Evolutionary conservation across 345 rosid species (phyloP), one percentile per base, ranked within the genome.

Genomic region (Euphorbia tirucalli): DNA sequence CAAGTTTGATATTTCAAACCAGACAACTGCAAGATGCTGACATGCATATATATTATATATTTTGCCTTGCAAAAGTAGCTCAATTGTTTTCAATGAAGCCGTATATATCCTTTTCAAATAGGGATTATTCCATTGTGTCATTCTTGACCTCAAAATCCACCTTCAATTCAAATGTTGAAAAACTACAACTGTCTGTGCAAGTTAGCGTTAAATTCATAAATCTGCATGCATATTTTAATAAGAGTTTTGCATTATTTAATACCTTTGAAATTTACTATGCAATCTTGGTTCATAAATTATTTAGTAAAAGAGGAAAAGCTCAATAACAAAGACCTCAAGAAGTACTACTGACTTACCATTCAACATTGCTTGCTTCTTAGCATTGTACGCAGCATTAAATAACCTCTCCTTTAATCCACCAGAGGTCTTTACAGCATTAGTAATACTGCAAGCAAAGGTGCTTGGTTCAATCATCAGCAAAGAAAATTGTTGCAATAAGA

Each of bases 301-400:
- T 54, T 28, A 43, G 46, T 55, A 56, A 4, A 27, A 46, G 15
- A 61, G n/a, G 16, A 32, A 70, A 48, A 71, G 24, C 52, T 55
- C 61, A 74, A 37, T 58, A 56, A 74, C 16, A 49, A 61, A 54
- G 16, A 50, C n/a, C 48, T 13, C 43, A 46, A 61, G 22, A 57
- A 37, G 70, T 70, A 69, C 11, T 66, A 70, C 41, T 64, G 18
- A 59, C 69, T 75, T 82, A 92, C 99, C 99, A 76, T 87, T 95
- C 82, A 89, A 57, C 21, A 95, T 56, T 18, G 99, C 99, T 79
- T 87, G 92, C 86, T 90, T 95, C 86, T 95, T 95, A 63, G 99
- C 89, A 76, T 90, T 92, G 79, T 92, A 95, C 66, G 99, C 99
- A 71, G 85, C 90, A 87, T 90, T 95, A 74, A 95, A 95, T 52